Evolutionary conservation across 2,329 filamentous ascomycete genomes (phyloP), one percentile per base, ranked within the genome.

Genomic region (Rachicladosporium sp.): DNA sequence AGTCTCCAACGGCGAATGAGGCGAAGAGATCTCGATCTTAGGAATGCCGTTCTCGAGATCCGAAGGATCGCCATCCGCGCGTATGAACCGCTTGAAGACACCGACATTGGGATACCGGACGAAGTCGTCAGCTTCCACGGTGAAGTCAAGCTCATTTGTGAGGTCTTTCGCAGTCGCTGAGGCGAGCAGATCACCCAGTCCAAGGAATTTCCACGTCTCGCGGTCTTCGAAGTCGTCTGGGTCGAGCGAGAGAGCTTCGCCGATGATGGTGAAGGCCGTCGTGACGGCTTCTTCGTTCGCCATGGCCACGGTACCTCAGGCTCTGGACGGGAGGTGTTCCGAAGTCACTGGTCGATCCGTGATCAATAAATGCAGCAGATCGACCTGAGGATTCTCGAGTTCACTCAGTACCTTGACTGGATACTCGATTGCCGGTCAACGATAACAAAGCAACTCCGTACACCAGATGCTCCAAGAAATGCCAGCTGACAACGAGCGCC

Each of bases 121-220:
- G 43, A 56, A 56, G 29, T 50, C 45, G 29, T 53, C 46, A 1
- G 42, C 29, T 6, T 44, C 32, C 2, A 55, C 45, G 10, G 48
- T 41, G 12, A 53, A 27, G 8, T 43, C 51, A 10, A 43, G 41
- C 34, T 50, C 46, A 15, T 43, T 47, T 30, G 43, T 48, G 12
- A 56, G 40, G 43, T 56, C 54, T 6, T 50, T 44, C 6, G 49
- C 49, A 4, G 51, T 54, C 19, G 54, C 54, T n/a, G 46, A 36
- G 10, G 52, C 52, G 33, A 53, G 46, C 19, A 54, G 45, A 32
- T 50, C 53, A 3, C 46, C 44, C 6, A 56, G 43, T 11, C 54
- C 54, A 31, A 54, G 48, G 37, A 55, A 56, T 30, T 46, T 52
- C 54, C 54, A 56, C 31, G 48, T 55, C 38, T 56, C 54, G 40